Evolutionary conservation across 2,329 filamentous ascomycete genomes (phyloP).

Genomic region (Fusarium algeriense): DNA sequence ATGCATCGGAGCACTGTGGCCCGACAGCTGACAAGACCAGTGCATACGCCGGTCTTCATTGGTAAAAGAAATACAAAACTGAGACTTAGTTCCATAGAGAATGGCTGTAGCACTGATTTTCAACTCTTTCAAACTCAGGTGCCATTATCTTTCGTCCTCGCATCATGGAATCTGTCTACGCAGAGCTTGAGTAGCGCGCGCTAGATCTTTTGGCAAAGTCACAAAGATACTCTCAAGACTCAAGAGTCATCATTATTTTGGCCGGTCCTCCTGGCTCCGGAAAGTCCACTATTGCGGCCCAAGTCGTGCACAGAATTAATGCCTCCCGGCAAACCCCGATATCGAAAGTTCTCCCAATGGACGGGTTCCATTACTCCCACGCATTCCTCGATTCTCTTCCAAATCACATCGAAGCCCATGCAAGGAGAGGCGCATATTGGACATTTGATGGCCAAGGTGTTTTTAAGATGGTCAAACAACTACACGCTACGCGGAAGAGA

Average conservation of each 20-base stretch:
- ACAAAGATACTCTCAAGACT: background rate
- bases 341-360: background rate
- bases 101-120: no score
- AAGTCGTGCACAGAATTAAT: background rate
- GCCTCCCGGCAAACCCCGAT: accelerated
- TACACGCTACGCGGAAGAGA: background rate
- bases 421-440: background rate
- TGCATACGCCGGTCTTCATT: background rate
- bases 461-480: background rate
- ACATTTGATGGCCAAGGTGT: background rate
- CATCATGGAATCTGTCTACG: background rate
- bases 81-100: background rate
- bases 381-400: background rate
- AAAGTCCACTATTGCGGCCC: background rate
- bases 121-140: no score
- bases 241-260: background rate
- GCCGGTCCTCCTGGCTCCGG: background rate
- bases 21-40: background rate
- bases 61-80: background rate
- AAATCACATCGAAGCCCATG: background rate
- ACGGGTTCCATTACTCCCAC: background rate
- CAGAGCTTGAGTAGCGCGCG: background rate
- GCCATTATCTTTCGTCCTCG: no score
- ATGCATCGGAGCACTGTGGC: background rate
- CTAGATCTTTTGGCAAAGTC: background rate